Evolutionary conservation across 129 eudicot species (phyloP).

Genomic region (Tagetes patula): DNA sequence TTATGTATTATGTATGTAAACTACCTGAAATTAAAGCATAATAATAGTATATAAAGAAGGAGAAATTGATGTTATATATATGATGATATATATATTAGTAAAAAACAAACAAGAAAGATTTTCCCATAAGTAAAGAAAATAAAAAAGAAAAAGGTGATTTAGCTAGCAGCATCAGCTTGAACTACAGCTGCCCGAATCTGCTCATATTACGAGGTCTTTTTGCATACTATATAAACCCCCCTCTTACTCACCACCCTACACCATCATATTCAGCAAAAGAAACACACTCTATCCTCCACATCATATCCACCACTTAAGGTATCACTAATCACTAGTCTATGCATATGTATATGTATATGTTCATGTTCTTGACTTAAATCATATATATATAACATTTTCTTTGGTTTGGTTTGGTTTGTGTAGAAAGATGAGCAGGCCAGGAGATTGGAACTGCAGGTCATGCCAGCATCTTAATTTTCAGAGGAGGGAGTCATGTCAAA

Average conservation of each 20-base stretch:
- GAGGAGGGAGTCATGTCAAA: slow-evolving; percentile 94
- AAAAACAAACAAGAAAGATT: not conserved
- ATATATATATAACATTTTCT: not conserved
- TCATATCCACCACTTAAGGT: slow-evolving; percentile 32
- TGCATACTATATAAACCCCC: slow-evolving; percentile 44
- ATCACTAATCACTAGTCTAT: not conserved
- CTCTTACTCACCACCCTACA: slow-evolving; percentile 25
- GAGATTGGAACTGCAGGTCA: slow-evolving; percentile 99
- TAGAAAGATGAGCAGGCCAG: slow-evolving; percentile 87
- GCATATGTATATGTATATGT: not conserved
- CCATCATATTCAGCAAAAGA: slow-evolving; percentile 40
- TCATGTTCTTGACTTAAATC: not conserved
- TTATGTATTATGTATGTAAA: no score
- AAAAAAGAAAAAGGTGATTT: slow-evolving; percentile 47
- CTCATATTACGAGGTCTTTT: slow-evolving; percentile 52
- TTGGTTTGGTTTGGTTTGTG: slow-evolving; percentile 13
- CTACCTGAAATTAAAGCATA: not conserved
- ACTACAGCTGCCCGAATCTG: slow-evolving; percentile 45
- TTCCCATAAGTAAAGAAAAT: slow-evolving; percentile 42
- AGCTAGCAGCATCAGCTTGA: slow-evolving; percentile 34
- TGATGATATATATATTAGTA: not conserved
- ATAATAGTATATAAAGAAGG: not conserved
- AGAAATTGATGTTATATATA: not conserved
- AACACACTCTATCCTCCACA: slow-evolving; percentile 17
- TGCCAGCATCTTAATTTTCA: slow-evolving; percentile 99